These are phyloP conservation scores for Botryotinia calthae DNA, from an alignment of 2,329 filamentous ascomycete species.

Conservation along the genomic window DNA sequence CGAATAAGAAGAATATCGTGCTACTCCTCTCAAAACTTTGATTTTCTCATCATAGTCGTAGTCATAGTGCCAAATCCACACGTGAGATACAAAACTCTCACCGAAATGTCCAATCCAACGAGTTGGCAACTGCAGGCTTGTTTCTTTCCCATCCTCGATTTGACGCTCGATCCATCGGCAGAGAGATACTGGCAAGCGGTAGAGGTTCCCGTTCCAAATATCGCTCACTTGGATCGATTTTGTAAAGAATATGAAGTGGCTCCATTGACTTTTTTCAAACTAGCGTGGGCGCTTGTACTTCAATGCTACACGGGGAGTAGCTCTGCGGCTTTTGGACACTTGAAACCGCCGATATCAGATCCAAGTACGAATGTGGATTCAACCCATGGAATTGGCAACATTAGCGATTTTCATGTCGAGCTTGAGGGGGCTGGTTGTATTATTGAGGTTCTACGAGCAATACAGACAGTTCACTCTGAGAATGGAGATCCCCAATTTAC, in stretches of 20 bases:
- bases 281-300: constrained; percentile 42
- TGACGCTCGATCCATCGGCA: background rate
- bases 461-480: background rate
- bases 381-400: background rate
- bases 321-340: constrained; percentile 43
- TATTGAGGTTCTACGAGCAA: background rate
- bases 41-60: background rate
- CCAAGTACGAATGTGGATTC: background rate
- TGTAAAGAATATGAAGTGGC: constrained; percentile 1
- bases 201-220: background rate
- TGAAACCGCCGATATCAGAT: constrained; percentile 34
- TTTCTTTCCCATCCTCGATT: constrained; percentile 16
- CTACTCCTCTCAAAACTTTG: background rate
- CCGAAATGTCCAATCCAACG: background rate
- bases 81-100: no score
- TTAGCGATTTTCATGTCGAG: background rate
- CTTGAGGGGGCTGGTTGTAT: background rate
- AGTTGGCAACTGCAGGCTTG: background rate
- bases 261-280: constrained; percentile 6
- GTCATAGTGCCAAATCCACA: background rate
- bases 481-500: background rate
- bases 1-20: background rate
- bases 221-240: background rate
- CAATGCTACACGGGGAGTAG: constrained; percentile 41
- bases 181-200: constrained; percentile 10